Base-by-base conservation (phyloP, 2,329 filamentous ascomycete species). In the Calonectria multiphialidica region DNA sequence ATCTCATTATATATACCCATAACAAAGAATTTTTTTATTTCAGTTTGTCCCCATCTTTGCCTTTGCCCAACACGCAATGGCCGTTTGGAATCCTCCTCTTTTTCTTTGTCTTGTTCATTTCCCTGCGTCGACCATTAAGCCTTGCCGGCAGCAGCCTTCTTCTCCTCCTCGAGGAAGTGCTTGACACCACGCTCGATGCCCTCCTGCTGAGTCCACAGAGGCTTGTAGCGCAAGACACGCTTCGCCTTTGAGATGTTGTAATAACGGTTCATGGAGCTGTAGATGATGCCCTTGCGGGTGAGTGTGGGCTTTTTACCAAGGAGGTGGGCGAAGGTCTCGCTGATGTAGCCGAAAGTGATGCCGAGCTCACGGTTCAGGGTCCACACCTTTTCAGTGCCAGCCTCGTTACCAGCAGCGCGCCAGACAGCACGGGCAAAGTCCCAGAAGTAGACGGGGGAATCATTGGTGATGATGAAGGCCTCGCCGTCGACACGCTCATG, bases 381-480 rank as follows among this genome's bases (percentile, higher is more conserved):
- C 89, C 90, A 91, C 66, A 90, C 89, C 75, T 88, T 84, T 62
- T 87, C 86, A 6, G 86, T 88, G 23, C 90, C 90, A 70, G 84
- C 83, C 9, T 85, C 81, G 69, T 83, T 87, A 42, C 91, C 91
- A 13, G 90, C 90, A 49, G 87, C 88, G 74, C 85, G 86, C 95
- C 95, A 98, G 57, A 98, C 89, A 45, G 92, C 91, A 47, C 94
- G 90, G 71, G 94, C 91, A 81, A 97, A 94, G 83, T 98, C 95
- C 92, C 97, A 97, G 84, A 98, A 97, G 82, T 96, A 96, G 23
- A 97, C 88, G 6, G 96, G 96, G 77, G 91, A 88, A 84, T 95
- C 94, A 83, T 98, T 98, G 70, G 95, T 97, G 80, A 98, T 91
- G 85, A 98, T 92, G 86, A 98, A 96, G 63, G 92, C 92, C 83